Base-by-base conservation (phyloP, 1,284 basidiomycete genomes). In the Afroboletus lepidellus region DNA sequence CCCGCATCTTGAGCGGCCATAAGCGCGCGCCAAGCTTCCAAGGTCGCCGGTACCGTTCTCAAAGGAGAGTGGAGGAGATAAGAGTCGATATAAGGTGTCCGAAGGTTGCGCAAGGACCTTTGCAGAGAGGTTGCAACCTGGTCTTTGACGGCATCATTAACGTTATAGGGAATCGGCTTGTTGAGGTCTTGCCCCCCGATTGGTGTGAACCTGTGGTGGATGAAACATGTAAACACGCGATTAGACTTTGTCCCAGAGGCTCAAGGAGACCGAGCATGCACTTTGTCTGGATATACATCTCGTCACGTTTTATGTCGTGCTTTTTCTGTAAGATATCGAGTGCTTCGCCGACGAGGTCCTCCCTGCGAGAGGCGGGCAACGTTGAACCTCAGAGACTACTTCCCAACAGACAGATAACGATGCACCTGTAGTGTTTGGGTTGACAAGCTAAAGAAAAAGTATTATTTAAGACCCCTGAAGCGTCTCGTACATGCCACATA, bases 61-160 rank as follows among this genome's bases (percentile, higher is more conserved):
- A 92, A 67, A 2, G 90, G 90, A 1, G 85, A 87, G 62, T 94
- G 91, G 5, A 94, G 77, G 47, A 92, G 72, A 55, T 90, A 84
- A 53, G 81, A 80, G 62, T 92, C 90, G 52, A 92, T 69, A 61
- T 86, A 87, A 4, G 78, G 76, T 2, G 87, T 85, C 30, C 75
- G 77, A 6, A 92, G 76, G 59, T 92, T 86, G 46, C 67, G 64
- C 46, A 92, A 74, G 8, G 88, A 91, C 21, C 65, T 78, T 20
- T 72, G 69, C 50, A 90, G 79, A n/a, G 87, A 91, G 7, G 77
- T 61, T 8, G 69, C 63, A 53, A 92, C 78, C 68, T 93, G 90
- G 6, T 77, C 74, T 5, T 73, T 68, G 46, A 92, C 71, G 1
- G 81, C 60, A 29, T 76, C 71, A 2, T 64, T 64, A 3, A 80